phyloP scores from a whole-genome alignment of 2,329 filamentous ascomycete species.

The Tolypocladium album region DNA sequence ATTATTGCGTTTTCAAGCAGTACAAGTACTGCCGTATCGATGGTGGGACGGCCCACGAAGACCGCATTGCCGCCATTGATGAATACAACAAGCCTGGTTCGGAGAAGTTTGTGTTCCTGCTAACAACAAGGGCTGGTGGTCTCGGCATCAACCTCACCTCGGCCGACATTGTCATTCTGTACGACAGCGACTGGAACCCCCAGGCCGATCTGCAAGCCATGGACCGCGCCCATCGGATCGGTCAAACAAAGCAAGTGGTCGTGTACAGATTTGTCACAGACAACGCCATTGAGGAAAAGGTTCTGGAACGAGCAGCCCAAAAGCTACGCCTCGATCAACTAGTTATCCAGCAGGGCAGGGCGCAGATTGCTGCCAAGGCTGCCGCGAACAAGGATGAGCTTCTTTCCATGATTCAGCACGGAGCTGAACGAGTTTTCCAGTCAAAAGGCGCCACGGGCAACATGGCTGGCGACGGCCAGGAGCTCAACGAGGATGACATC shows the following conservation, averaged over 20 bases:
- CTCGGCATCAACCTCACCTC: constrained; percentile 93
- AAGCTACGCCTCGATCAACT: constrained; percentile 94
- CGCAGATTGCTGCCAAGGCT: constrained; percentile 81
- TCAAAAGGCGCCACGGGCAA: constrained; percentile 54
- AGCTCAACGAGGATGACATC: constrained; percentile 79
- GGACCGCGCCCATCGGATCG: constrained; percentile 97
- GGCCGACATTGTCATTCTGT: constrained; percentile 92
- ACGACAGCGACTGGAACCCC: constrained; percentile 98
- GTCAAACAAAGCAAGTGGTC: constrained; percentile 94
- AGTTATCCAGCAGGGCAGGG: constrained; percentile 93
- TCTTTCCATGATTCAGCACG: constrained; percentile 96
- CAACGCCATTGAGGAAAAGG: constrained; percentile 97
- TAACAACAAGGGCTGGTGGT: constrained; percentile 92
- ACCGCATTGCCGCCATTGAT: constrained; percentile 94
- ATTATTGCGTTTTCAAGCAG: constrained; percentile 92
- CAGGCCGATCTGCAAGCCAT: constrained; percentile 97
- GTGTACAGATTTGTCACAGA: constrained; percentile 97
- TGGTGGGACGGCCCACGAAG: constrained; percentile 91
- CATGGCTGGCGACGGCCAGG: constrained; percentile 46
- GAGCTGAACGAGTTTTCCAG: constrained; percentile 88
- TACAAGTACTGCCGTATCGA: constrained; percentile 98
- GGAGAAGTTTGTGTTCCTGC: constrained; percentile 91
- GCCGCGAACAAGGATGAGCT: constrained; percentile 94
- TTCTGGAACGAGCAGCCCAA: constrained; percentile 89
- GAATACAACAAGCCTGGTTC: constrained; percentile 95